Conservation (phyloP, 2,329 filamentous ascomycete genomes). For the Sclerotinia trifoliorum region DNA sequence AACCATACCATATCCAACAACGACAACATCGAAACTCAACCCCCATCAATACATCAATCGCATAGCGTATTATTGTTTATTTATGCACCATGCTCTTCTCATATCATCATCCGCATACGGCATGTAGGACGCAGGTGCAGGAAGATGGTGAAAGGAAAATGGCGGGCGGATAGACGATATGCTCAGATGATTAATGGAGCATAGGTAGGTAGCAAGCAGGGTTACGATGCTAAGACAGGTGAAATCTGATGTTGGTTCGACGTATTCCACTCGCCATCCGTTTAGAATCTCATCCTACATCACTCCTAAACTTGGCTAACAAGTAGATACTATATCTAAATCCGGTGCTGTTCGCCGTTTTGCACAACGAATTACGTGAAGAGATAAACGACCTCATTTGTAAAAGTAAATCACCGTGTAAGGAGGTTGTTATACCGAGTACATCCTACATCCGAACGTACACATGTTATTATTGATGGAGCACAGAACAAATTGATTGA, state of each 20-base stretch:
- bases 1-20: conserved; percentile 19
- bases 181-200: conserved; percentile 17
- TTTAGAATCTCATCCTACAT: conserved; percentile 4
- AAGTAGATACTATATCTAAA: conserved; percentile 4
- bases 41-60: conserved; percentile 21
- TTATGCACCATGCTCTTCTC: conserved; percentile 28
- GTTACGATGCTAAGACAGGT: conserved; percentile 10
- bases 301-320: background rate
- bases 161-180: conserved; percentile 11
- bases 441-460: background rate
- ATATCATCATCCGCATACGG: conserved; percentile 16
- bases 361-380: conserved; percentile 13
- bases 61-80: conserved; percentile 23
- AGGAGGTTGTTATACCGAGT: too few species aligned
- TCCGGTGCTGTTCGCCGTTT: conserved; percentile 6
- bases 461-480: background rate
- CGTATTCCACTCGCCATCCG: background rate
- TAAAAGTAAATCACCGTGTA: conserved; percentile 8
- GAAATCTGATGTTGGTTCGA: conserved; percentile 11
- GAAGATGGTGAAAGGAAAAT: background rate
- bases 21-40: conserved; percentile 14
- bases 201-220: conserved; percentile 7
- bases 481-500: background rate
- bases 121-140: conserved; percentile 19
- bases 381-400: background rate